Conservation (phyloP, 352 stramenopile species). For the Globisporangium nodosum region DNA sequence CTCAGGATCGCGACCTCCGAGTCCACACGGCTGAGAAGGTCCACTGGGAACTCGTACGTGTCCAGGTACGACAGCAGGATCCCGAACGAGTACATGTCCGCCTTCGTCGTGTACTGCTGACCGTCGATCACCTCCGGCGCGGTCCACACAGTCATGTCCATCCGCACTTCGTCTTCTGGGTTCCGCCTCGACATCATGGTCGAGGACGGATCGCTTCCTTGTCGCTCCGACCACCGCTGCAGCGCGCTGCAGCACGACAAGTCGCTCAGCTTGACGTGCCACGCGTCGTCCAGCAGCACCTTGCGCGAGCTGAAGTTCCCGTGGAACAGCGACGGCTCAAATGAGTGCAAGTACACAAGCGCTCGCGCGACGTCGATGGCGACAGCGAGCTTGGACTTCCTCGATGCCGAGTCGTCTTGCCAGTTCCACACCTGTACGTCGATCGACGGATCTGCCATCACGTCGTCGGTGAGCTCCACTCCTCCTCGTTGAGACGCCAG, state of each 20-base stretch:
- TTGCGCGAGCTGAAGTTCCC: slow-evolving; percentile 40
- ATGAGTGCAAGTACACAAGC: slow-evolving; percentile 44
- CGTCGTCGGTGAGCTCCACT: not conserved
- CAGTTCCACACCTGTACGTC: slow-evolving; percentile 21
- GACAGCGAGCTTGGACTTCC: slow-evolving; percentile 37
- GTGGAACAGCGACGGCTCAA: slow-evolving; percentile 31
- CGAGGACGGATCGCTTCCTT: slow-evolving; percentile 5
- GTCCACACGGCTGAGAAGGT: slow-evolving; percentile 29
- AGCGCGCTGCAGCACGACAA: slow-evolving; percentile 37
- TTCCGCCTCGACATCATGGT: slow-evolving; percentile 3
- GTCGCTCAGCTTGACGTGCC: slow-evolving; percentile 38
- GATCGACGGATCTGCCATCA: not conserved
- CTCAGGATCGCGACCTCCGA: slow-evolving; percentile 35
- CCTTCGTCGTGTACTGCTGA: slow-evolving; percentile 38
- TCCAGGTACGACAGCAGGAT: slow-evolving; percentile 31
- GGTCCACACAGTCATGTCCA: slow-evolving; percentile 48
- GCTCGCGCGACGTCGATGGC: slow-evolving; percentile 31
- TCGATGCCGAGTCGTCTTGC: slow-evolving; percentile 14
- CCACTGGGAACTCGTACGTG: slow-evolving; percentile 32
- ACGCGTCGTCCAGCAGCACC: slow-evolving; percentile 31
- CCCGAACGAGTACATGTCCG: slow-evolving; percentile 42
- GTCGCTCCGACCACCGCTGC: slow-evolving; percentile 26
- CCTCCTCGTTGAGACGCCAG: slow-evolving; percentile 6
- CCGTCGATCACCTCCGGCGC: slow-evolving; percentile 36
- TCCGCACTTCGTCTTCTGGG: slow-evolving; percentile 22